These are phyloP conservation scores for Periconia sp. DNA, from an alignment of 2,329 filamentous ascomycete species.

Conservation along the genomic window DNA sequence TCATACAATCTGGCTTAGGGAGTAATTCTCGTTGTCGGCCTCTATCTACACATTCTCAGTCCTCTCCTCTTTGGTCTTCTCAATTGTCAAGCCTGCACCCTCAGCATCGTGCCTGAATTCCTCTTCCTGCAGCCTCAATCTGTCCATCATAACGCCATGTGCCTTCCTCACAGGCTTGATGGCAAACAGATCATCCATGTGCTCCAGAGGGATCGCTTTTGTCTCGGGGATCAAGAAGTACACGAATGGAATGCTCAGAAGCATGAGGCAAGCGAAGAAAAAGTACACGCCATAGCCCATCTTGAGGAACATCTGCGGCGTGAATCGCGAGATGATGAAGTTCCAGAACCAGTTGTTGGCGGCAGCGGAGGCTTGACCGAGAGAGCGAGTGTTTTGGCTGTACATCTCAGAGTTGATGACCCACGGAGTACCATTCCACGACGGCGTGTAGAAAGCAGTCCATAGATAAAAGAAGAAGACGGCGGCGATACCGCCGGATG, in stretches of 20 bases:
- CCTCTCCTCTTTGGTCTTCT: slow-evolving; percentile 40
- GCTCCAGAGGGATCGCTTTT: slow-evolving; percentile 53
- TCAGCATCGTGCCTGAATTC: slow-evolving; percentile 50
- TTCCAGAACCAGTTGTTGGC: slow-evolving; percentile 77
- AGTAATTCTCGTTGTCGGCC: no score
- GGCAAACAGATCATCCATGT: slow-evolving; percentile 55
- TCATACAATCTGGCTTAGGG: no score
- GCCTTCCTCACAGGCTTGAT: slow-evolving; percentile 49
- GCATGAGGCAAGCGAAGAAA: slow-evolving; percentile 57
- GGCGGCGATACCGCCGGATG: slow-evolving; percentile 62
- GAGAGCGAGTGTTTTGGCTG: slow-evolving; percentile 66
- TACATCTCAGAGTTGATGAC: slow-evolving; percentile 78
- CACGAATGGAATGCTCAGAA: slow-evolving; percentile 52
- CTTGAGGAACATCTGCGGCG: slow-evolving; percentile 64
- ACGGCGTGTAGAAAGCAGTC: slow-evolving; percentile 73
- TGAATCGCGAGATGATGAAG: slow-evolving; percentile 72
- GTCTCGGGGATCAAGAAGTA: slow-evolving; percentile 53
- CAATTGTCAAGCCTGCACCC: slow-evolving; percentile 25
- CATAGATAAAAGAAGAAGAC: slow-evolving; percentile 78
- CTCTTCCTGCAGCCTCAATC: slow-evolving; percentile 46
- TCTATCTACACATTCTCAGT: slow-evolving; percentile 16
- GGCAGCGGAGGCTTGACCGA: slow-evolving; percentile 75
- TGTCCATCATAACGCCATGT: slow-evolving; percentile 46
- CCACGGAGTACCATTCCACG: slow-evolving; percentile 78
- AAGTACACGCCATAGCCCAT: slow-evolving; percentile 54